These are phyloP conservation scores for Clitopilus hobsonii DNA, from an alignment of 768 basidiomycete species.

Conservation along the genomic window DNA sequence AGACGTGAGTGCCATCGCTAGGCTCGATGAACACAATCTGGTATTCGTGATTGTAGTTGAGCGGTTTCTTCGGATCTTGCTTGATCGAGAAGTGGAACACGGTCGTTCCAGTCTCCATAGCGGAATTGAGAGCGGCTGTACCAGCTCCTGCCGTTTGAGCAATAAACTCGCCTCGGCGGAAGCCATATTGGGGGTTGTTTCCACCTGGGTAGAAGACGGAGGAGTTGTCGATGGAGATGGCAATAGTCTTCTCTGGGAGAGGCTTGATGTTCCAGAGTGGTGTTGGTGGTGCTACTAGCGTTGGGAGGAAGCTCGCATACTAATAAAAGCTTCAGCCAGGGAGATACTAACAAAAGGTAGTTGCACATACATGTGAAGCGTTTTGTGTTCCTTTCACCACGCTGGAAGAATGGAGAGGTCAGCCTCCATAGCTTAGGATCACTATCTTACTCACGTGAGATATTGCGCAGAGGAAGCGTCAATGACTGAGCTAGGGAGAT, in stretches of 20 bases:
- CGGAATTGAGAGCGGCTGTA: slow-evolving; percentile 27
- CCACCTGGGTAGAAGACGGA: slow-evolving; percentile 54
- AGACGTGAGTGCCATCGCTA: slow-evolving; percentile 54
- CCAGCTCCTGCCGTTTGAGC: slow-evolving; percentile 35
- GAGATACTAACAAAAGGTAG: background rate
- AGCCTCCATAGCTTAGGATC: background rate
- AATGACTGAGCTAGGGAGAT: slow-evolving; percentile 36
- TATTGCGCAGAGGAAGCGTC: slow-evolving; percentile 47
- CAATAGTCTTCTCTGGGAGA: slow-evolving; percentile 42
- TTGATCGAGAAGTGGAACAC: slow-evolving; percentile 33
- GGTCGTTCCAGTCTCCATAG: slow-evolving; percentile 33
- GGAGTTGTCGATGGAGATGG: slow-evolving; percentile 51
- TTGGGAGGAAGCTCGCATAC: slow-evolving; percentile 41
- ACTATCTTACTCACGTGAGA: slow-evolving; percentile 38
- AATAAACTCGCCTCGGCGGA: slow-evolving; percentile 57
- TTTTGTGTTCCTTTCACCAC: slow-evolving; percentile 50
- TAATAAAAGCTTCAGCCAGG: slow-evolving; percentile 12
- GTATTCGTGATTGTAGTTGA: slow-evolving; percentile 57
- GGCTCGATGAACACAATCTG: slow-evolving; percentile 63
- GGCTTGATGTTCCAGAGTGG: slow-evolving; percentile 41
- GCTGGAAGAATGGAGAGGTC: slow-evolving; percentile 22
- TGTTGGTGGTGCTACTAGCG: slow-evolving; percentile 30
- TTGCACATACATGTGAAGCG: slow-evolving; percentile 43
- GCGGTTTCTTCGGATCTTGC: slow-evolving; percentile 29
- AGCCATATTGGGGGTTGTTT: slow-evolving; percentile 44